Evolutionary conservation across 2,329 filamentous ascomycete species (phyloP).

Genomic region (Zasmidium citrigriseum): DNA sequence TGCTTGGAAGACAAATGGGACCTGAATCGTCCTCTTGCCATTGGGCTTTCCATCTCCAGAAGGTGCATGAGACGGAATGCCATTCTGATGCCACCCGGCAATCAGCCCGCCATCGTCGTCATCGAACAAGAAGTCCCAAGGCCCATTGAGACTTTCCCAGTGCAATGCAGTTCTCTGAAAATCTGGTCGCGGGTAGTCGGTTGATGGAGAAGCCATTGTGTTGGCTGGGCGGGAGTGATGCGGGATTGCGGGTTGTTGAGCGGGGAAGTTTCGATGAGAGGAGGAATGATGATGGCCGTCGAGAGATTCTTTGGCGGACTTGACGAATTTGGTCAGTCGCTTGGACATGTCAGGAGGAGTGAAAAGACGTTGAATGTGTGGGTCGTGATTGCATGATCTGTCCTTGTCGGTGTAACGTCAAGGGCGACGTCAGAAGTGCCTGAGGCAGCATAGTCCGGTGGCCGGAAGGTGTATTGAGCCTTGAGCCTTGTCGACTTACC

Average conservation of each 20-base stretch:
- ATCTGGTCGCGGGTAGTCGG: slow-evolving; percentile 63
- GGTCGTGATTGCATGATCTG: neutral
- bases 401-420: neutral
- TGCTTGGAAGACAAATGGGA: slow-evolving; percentile 67
- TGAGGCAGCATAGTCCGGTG: neutral
- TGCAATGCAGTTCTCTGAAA: slow-evolving; percentile 58
- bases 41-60: slow-evolving; percentile 35
- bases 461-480: neutral
- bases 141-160: slow-evolving; percentile 64
- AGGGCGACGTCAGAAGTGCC: neutral
- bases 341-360: slow-evolving; percentile 12
- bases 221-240: slow-evolving; percentile 2
- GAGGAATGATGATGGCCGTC: too few species aligned
- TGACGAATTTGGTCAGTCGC: slow-evolving; percentile 20
- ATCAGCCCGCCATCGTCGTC: slow-evolving; percentile 60
- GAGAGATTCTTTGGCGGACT: slow-evolving; percentile 12
- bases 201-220: slow-evolving; percentile 14
- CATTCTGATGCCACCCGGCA: slow-evolving; percentile 55
- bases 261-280: slow-evolving; percentile 3
- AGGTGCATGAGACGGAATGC: slow-evolving; percentile 48
- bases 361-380: neutral
- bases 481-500: neutral
- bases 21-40: slow-evolving; percentile 56
- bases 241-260: slow-evolving; percentile 8
- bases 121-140: slow-evolving; percentile 61